Percentiles rank a stretch among this genome's conserved stretches.
Evolutionary conservation across 768 basidiomycete species (phyloP).

Genomic region (Coprinopsis cinerea): DNA sequence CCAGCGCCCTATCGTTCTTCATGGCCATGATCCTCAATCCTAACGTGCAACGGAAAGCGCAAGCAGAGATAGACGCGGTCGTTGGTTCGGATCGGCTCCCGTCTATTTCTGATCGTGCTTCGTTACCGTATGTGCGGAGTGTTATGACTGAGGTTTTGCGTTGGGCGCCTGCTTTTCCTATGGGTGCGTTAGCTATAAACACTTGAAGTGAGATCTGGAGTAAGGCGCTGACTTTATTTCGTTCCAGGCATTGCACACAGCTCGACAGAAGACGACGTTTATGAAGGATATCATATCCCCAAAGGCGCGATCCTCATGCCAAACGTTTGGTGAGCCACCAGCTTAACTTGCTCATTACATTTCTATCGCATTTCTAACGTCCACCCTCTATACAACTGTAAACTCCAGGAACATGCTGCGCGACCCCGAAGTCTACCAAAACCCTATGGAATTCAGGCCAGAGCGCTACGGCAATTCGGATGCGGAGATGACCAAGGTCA

Average conservation of each 20-base stretch:
- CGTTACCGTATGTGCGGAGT: constrained; percentile 19
- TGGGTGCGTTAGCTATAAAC: constrained; percentile 12
- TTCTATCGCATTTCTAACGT: background rate
- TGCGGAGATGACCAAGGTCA: constrained; percentile 28
- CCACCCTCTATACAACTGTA: background rate
- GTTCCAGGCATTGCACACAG: constrained; percentile 24
- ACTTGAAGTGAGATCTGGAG: background rate
- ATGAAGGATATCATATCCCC: constrained; percentile 32
- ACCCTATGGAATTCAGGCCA: constrained; percentile 10
- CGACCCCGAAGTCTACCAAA: constrained; percentile 8
- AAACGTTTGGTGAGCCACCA: constrained; percentile 30
- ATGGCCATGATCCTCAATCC: constrained; percentile 19
- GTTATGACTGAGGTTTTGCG: constrained; percentile 22
- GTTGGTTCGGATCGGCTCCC: constrained; percentile 21
- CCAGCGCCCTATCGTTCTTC: constrained; percentile 19
- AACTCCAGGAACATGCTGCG: constrained; percentile 10
- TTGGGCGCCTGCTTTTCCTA: constrained; percentile 15
- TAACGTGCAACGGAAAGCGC: constrained; percentile 21
- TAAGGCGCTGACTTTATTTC: background rate
- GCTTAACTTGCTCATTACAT: background rate
- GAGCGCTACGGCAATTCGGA: constrained; percentile 21
- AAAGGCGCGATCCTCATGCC: constrained; percentile 34
- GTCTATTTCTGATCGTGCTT: constrained; percentile 18
- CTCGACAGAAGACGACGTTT: constrained; percentile 29
- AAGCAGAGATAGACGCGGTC: constrained; percentile 20